Evolutionary conservation across 306 rosid species (phyloP).

Genomic region (Cicer yamashitae): DNA sequence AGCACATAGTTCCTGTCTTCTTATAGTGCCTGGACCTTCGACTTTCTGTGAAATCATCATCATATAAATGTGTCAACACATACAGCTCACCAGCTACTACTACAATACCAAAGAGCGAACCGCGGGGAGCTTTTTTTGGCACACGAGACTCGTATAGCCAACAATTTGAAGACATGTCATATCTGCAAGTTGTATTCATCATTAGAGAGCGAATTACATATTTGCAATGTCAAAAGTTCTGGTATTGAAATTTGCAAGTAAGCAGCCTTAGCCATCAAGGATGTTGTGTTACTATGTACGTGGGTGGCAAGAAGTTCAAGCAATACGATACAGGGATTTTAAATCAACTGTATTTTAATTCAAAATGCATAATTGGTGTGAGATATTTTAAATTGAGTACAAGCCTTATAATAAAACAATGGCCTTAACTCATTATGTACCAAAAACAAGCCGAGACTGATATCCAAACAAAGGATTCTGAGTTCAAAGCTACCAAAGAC

Average conservation of each 20-base stretch:
- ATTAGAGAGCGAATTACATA: slow-evolving; percentile 33
- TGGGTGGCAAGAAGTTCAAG: slow-evolving; percentile 32
- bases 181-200: slow-evolving; percentile 58
- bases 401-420: slow-evolving; percentile 12
- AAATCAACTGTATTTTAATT: neutral
- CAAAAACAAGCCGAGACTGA: neutral
- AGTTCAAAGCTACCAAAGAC: neutral
- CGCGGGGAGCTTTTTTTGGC: slow-evolving; percentile 60
- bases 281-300: neutral
- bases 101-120: slow-evolving; percentile 63
- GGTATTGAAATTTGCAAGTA: slow-evolving; percentile 25
- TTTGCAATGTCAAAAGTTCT: slow-evolving; percentile 23
- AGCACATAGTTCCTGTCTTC: slow-evolving; percentile 63
- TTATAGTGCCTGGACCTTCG: slow-evolving; percentile 62
- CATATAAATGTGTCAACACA: slow-evolving; percentile 59
- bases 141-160: slow-evolving; percentile 73
- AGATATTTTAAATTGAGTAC: neutral
- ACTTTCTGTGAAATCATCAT: slow-evolving; percentile 45
- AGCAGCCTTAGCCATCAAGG: slow-evolving; percentile 33
- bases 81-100: slow-evolving; percentile 70
- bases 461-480: slow-evolving; percentile 1
- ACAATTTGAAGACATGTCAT: slow-evolving; percentile 67
- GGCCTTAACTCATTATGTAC: neutral
- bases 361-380: neutral
- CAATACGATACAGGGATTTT: neutral